These are phyloP conservation scores for Coemansia erecta DNA, from an alignment of 192 early-diverging fungal genomes.

Conservation along the genomic window DNA sequence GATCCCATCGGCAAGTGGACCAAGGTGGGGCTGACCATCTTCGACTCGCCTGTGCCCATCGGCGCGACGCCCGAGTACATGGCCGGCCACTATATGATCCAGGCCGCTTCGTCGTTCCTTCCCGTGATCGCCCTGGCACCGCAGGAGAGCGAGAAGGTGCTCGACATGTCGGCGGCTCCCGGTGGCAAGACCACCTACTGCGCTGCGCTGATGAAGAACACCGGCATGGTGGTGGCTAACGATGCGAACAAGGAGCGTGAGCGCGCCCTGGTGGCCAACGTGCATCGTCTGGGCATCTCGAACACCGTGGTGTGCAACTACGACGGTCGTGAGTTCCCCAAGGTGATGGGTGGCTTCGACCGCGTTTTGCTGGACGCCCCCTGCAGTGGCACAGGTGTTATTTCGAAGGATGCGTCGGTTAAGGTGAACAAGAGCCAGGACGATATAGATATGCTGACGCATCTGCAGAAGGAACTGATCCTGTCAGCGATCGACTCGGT, in stretches of 20 bases:
- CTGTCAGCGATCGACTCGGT: constrained; percentile 95
- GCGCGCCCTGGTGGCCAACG: constrained; percentile 88
- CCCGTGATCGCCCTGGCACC: constrained; percentile 95
- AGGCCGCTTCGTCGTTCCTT: constrained; percentile 96
- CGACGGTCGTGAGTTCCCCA: constrained; percentile 97
- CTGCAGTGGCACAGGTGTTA: constrained; percentile 98
- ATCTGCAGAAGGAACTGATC: constrained; percentile 95
- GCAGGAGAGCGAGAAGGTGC: constrained; percentile 87
- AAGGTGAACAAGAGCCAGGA: constrained; percentile 93
- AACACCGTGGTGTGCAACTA: constrained; percentile 93
- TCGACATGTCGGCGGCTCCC: constrained; percentile 98
- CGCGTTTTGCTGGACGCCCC: constrained; percentile 96
- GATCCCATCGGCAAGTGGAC: constrained; percentile 98
- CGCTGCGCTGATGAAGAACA: constrained; percentile 94
- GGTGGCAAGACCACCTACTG: constrained; percentile 98
- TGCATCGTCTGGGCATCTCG: constrained; percentile 82
- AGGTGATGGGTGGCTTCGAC: constrained; percentile 96
- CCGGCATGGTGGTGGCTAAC: constrained; percentile 95
- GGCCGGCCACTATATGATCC: constrained; percentile 99
- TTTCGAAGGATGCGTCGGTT: constrained; percentile 95
- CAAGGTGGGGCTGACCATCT: constrained; percentile 95
- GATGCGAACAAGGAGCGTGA: constrained; percentile 93
- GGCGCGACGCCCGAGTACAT: constrained; percentile 99
- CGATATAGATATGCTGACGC: constrained; percentile 90
- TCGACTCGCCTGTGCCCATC: constrained; percentile 92